Evolutionary conservation across 345 rosid species (phyloP).

Genomic region (Cardiospermum halicacabum): DNA sequence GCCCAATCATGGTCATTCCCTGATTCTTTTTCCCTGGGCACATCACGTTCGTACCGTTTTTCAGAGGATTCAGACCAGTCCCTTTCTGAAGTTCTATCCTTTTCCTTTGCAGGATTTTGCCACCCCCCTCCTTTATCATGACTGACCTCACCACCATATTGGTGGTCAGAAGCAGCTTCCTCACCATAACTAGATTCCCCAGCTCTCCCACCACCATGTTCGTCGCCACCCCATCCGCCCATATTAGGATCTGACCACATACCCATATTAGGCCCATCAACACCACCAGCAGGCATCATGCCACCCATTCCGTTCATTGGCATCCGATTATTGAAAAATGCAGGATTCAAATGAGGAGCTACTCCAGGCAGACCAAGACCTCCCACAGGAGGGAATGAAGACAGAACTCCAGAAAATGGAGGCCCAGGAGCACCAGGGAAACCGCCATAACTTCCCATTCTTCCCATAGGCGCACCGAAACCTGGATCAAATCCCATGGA

Average conservation of each 20-base stretch:
- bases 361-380: conserved; percentile 73
- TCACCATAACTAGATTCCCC: conserved; percentile 85
- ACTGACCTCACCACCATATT: conserved; percentile 67
- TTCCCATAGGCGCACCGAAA: conserved; percentile 78
- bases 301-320: conserved; percentile 77
- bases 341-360: conserved; percentile 86
- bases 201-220: conserved; percentile 66
- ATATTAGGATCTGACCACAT: conserved; percentile 75
- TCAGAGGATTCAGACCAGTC: conserved; percentile 80
- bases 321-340: conserved; percentile 77
- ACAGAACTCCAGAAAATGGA: conserved; percentile 56
- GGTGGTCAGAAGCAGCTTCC: conserved; percentile 82
- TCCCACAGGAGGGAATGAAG: conserved; percentile 63
- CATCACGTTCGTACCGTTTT: conserved; percentile 54
- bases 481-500: conserved; percentile 84
- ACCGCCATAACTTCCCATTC: conserved; percentile 71
- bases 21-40: conserved; percentile 55
- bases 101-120: conserved; percentile 50
- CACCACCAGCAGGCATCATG: conserved; percentile 59
- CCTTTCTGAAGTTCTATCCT: conserved; percentile 62
- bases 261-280: conserved; percentile 76
- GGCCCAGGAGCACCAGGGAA: conserved; percentile 72
- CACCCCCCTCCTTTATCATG: conserved; percentile 62
- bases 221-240: conserved; percentile 75
- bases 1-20: conserved; percentile 54